These are phyloP conservation scores for Taphrina flavorubra DNA, from an alignment of 1,139 yeast genomes.

Conservation along the genomic window DNA sequence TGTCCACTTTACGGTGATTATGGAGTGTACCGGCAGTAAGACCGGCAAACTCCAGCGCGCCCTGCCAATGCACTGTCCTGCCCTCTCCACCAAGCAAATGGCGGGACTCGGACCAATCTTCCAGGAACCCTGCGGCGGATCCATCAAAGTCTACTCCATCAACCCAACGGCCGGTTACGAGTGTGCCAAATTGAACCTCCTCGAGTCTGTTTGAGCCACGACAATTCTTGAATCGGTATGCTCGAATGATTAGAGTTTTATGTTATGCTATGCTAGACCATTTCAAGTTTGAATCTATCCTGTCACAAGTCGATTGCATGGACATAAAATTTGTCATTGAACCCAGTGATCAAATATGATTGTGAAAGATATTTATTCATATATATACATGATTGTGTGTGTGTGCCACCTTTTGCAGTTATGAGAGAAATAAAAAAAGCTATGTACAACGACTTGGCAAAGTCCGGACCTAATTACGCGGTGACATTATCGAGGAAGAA, in stretches of 20 bases:
- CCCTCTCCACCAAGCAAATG: constrained; percentile 9
- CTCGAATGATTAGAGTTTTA: background rate
- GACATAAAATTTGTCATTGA: background rate
- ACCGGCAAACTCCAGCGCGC: constrained; percentile 8
- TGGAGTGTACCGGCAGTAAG: constrained; percentile 16
- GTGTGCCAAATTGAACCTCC: constrained; percentile 1
- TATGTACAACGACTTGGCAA: no score
- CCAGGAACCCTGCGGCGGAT: constrained; percentile 1
- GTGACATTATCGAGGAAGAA: constrained; percentile 29
- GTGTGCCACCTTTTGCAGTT: background rate
- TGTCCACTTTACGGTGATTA: constrained; percentile 16
- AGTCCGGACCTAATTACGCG: no score
- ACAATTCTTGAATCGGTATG: background rate
- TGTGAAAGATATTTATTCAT: background rate
- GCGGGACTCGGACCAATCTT: constrained; percentile 21
- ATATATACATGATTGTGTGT: background rate
- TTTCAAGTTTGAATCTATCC: no score
- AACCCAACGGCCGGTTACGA: constrained; percentile 1
- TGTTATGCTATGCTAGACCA: no score
- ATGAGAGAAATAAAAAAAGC: no score
- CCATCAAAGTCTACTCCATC: constrained; percentile 10
- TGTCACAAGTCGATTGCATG: no score
- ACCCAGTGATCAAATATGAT: background rate
- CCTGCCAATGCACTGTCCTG: constrained; percentile 7
- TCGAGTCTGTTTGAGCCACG: background rate